A percentile compares a stretch with the other conserved stretches of the same genome.
phyloP scores from a whole-genome alignment of 768 basidiomycete species.

The Serendipita sp. region DNA sequence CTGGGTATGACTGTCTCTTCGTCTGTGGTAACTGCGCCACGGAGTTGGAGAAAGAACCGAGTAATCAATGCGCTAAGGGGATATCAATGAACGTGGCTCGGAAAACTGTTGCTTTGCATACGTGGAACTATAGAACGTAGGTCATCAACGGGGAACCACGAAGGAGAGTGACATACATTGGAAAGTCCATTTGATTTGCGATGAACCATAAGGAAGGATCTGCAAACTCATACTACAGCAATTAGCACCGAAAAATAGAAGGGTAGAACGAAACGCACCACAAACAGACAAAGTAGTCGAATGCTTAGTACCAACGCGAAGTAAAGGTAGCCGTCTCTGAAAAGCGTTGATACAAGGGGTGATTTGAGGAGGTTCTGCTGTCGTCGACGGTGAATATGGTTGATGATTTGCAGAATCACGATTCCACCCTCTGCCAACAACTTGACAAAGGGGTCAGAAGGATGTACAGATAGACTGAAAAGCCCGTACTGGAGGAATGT shows the following conservation, averaged over 20 bases:
- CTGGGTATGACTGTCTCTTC: neutral
- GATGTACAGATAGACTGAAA: neutral
- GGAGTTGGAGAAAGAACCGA: conserved; percentile 2
- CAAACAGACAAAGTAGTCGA: neutral
- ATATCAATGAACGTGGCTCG: too few relatives aligned
- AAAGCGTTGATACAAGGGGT: neutral
- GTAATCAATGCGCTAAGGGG: neutral
- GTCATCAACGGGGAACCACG: neutral
- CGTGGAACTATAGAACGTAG: neutral
- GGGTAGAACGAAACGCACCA: neutral
- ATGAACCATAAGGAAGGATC: neutral
- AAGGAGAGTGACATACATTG: neutral
- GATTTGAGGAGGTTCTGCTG: neutral
- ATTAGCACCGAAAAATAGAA: neutral
- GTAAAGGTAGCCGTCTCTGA: neutral
- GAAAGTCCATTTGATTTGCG: neutral
- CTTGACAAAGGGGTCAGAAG: neutral
- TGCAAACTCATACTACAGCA: neutral
- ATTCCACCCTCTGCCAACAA: neutral
- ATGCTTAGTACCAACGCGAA: neutral
- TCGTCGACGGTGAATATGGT: neutral
- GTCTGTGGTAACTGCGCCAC: neutral
- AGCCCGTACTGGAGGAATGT: neutral
- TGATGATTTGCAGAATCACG: neutral
- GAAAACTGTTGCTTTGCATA: too few relatives aligned